Evolutionary conservation across 306 rosid genomes (phyloP).

Genomic region (Astragalus glycyphyllos): DNA sequence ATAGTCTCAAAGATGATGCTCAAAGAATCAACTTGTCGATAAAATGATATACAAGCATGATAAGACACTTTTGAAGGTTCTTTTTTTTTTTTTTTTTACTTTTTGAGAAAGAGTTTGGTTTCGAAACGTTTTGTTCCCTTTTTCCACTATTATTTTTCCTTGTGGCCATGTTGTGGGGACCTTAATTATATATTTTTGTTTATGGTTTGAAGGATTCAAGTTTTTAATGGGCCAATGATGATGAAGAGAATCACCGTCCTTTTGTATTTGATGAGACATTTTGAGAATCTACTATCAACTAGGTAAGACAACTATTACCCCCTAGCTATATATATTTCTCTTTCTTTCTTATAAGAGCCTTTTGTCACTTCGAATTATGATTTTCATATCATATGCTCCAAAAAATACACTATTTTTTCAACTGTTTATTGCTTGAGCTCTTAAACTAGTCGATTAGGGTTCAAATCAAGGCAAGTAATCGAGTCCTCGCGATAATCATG

Average conservation of each 20-base stretch:
- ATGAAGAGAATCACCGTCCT: constrained; percentile 59
- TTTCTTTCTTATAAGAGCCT: constrained; percentile 29
- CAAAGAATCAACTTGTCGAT: constrained; percentile 42
- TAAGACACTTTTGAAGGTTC: constrained; percentile 50
- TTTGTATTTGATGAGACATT: constrained; percentile 65
- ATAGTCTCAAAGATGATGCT: constrained; percentile 44
- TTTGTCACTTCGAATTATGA: constrained; percentile 40
- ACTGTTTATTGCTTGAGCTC: constrained; percentile 37
- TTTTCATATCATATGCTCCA: constrained; percentile 46
- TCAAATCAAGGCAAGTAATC: constrained; percentile 41
- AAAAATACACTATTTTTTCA: constrained; percentile 43
- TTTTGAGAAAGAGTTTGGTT: constrained; percentile 31
- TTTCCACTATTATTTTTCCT: constrained; percentile 5
- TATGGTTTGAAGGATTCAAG: constrained; percentile 46
- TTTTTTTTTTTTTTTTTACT: constrained; percentile 27
- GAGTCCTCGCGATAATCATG: constrained; percentile 45
- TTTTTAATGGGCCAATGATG: constrained; percentile 50
- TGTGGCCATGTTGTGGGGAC: constrained; percentile 48
- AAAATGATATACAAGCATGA: constrained; percentile 53
- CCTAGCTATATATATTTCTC: constrained; percentile 35
- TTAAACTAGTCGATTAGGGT: constrained; percentile 35
- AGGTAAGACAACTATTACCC: constrained; percentile 39
- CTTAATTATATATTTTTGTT: constrained; percentile 37
- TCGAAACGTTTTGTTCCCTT: constrained; percentile 45
- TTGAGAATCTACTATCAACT: constrained; percentile 60